These are phyloP conservation scores for Volutella citrinella DNA, from an alignment of 2,329 filamentous ascomycete species.

Conservation along the genomic window DNA sequence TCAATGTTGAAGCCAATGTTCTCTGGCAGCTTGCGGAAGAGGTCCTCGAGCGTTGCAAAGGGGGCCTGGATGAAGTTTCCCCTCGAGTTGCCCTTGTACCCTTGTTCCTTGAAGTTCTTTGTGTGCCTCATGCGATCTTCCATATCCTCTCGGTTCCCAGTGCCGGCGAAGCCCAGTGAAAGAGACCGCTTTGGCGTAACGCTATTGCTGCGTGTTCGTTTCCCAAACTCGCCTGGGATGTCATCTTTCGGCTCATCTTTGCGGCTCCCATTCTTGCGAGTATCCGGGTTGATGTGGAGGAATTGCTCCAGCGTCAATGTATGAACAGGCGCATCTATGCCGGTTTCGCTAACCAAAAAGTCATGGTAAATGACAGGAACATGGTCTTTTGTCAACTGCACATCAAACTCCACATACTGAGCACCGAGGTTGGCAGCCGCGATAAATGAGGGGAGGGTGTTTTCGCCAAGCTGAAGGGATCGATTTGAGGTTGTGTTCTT, in stretches of 20 bases:
- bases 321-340: constrained; percentile 94
- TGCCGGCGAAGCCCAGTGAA: constrained; percentile 51
- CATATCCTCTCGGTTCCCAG: constrained; percentile 34
- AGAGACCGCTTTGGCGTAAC: constrained; percentile 48
- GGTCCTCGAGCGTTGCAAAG: constrained; percentile 91
- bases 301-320: constrained; percentile 95
- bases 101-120: constrained; percentile 88
- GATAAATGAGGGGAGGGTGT: constrained; percentile 94
- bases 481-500: constrained; percentile 84
- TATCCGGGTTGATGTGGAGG: constrained; percentile 73
- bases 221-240: constrained; percentile 31
- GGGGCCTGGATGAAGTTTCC: constrained; percentile 94
- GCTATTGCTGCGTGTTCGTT: constrained; percentile 35
- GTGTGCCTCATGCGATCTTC: constrained; percentile 96
- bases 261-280: constrained; percentile 20
- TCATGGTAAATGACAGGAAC: constrained; percentile 99
- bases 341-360: constrained; percentile 95
- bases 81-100: constrained; percentile 92
- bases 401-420: constrained; percentile 75
- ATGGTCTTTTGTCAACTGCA: constrained; percentile 97
- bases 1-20: constrained; percentile 96
- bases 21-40: constrained; percentile 81
- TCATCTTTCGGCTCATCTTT: constrained; percentile 10
- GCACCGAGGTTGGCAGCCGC: constrained; percentile 90
- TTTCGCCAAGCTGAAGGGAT: constrained; percentile 92